Conservation (phyloP, 106 monocot species). For the Iris macrosiphon region DNA sequence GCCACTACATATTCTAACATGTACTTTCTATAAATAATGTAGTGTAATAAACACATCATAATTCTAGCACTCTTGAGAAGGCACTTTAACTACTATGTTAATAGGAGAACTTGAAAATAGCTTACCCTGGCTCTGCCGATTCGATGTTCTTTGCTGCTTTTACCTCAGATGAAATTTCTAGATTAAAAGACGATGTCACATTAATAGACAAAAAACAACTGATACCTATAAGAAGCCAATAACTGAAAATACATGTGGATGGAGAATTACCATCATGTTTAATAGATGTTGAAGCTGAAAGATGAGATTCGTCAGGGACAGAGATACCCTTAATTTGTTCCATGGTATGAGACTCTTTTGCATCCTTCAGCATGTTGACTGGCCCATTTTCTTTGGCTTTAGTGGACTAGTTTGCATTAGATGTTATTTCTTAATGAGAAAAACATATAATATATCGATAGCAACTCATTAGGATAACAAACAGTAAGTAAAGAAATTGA, state of each 20-base stretch:
- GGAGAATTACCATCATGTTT: constrained; percentile 10
- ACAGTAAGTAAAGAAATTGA: not conserved
- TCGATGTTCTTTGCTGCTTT: constrained; percentile 2
- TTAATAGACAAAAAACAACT: not conserved
- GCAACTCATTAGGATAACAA: not conserved
- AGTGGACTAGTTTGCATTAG: not conserved
- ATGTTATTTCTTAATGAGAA: not conserved
- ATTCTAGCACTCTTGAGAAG: no score
- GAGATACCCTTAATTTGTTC: constrained; percentile 1
- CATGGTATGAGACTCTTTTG: not conserved
- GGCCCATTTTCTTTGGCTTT: not conserved
- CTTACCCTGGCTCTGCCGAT: constrained; percentile 17
- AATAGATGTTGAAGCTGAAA: constrained; percentile 4
- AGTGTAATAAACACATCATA: no score
- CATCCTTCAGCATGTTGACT: constrained; percentile 5
- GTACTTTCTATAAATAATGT: no score
- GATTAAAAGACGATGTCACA: constrained; percentile 1
- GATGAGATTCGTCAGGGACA: constrained; percentile 7
- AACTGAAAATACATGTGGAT: no score
- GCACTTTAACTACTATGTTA: no score
- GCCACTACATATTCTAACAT: no score
- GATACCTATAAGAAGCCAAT: not conserved
- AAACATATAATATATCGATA: not conserved
- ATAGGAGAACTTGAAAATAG: no score
- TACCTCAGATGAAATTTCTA: constrained; percentile 18